Percentiles rank a stretch among this genome's conserved stretches.
phyloP scores from a whole-genome alignment of 2,329 filamentous ascomycete species.

The Xylariaceae sp. region DNA sequence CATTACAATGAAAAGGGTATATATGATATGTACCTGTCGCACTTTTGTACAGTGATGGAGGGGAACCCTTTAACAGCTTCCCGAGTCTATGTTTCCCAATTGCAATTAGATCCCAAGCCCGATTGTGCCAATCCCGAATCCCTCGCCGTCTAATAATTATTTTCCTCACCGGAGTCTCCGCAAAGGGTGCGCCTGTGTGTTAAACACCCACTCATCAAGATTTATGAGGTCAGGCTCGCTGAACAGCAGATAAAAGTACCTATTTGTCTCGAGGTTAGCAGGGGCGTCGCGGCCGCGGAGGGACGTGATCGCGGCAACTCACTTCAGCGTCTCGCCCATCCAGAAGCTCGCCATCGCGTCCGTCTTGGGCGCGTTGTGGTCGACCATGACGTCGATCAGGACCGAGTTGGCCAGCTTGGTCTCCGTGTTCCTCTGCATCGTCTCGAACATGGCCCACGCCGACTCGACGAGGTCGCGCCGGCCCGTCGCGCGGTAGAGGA shows the following conservation, averaged over 20 bases:
- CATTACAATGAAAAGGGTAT: too few relatives aligned
- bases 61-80: too few relatives aligned
- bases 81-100: too few relatives aligned
- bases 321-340: slow-evolving; percentile 21
- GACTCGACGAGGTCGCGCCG: slow-evolving; percentile 16
- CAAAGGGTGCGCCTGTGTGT: slow-evolving; percentile 16
- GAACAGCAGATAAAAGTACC: slow-evolving; percentile 19
- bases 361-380: slow-evolving; percentile 6
- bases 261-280: too few relatives aligned
- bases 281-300: too few relatives aligned
- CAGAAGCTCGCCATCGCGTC: slow-evolving; percentile 23
- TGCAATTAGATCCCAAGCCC: too few relatives aligned
- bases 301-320: slow-evolving; percentile 5
- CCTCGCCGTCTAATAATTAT: too few relatives aligned
- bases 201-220: slow-evolving; percentile 18
- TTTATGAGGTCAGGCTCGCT: slow-evolving; percentile 14
- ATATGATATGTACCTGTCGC: too few relatives aligned
- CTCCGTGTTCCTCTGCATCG: slow-evolving; percentile 16
- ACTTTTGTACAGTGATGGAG: too few relatives aligned
- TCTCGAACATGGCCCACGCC: slow-evolving; percentile 20
- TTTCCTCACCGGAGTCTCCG: not conserved
- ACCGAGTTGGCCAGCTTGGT: slow-evolving; percentile 19
- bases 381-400: slow-evolving; percentile 16
- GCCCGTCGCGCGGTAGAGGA: slow-evolving; percentile 19
- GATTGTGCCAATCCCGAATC: too few relatives aligned